Conservation (phyloP, 257 asterid species). For the Ophiorrhiza pumila region DNA sequence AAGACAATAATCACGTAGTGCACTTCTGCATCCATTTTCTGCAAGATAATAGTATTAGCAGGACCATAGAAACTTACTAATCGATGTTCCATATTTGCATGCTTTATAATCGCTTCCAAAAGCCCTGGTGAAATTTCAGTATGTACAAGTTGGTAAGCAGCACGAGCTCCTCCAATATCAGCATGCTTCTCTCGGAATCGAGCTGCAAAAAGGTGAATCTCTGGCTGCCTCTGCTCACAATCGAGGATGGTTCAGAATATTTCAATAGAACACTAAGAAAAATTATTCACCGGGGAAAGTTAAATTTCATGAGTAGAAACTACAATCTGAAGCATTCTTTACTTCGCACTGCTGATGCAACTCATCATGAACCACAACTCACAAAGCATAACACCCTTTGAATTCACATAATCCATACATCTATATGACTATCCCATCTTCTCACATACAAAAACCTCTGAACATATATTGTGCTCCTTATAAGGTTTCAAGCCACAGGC, state of each 20-base stretch:
- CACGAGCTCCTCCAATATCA: constrained; percentile 82
- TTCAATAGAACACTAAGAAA: neutral
- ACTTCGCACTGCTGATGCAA: neutral
- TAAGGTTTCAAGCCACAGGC: neutral
- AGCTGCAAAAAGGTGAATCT: constrained; percentile 93
- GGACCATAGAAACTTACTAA: constrained; percentile 45
- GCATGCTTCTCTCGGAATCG: constrained; percentile 81
- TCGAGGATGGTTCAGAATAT: constrained; percentile 1
- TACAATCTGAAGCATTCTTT: no score
- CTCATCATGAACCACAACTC: neutral
- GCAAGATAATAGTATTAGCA: neutral
- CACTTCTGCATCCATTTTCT: neutral
- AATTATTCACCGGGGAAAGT: neutral
- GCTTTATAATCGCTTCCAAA: constrained; percentile 87
- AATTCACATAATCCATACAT: neutral
- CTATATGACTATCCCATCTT: neutral
- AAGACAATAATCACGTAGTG: constrained; percentile 1
- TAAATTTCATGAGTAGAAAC: neutral
- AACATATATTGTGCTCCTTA: no score
- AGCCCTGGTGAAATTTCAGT: constrained; percentile 95
- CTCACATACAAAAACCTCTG: neutral
- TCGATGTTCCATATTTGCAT: constrained; percentile 94
- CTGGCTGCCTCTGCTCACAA: constrained; percentile 83
- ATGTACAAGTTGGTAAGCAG: constrained; percentile 92
- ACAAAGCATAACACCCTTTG: neutral